Conservation (phyloP, 139 green algal species). For the Desmodesmus armatus region DNA sequence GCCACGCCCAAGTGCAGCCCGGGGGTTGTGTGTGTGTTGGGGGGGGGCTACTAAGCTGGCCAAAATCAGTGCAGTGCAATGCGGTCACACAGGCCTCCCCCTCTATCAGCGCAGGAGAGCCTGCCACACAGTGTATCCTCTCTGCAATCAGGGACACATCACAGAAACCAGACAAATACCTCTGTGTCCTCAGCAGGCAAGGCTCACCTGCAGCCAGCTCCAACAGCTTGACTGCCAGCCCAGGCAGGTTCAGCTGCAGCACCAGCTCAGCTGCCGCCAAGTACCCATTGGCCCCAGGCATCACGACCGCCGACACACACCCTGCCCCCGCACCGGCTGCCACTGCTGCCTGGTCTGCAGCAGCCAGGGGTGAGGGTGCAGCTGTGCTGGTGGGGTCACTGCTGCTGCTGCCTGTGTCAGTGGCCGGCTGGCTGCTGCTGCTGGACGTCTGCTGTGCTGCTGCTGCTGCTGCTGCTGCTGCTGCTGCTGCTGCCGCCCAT, state of each 20-base stretch:
- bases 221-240: not conserved
- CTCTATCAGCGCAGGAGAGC: no score
- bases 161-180: no score
- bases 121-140: no score
- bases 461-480: not conserved
- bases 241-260: slow-evolving; percentile 17
- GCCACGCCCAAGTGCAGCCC: no score
- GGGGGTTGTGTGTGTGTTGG: no score
- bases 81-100: no score
- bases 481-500: not conserved
- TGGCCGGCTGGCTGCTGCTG: no score
- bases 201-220: slow-evolving; percentile 24
- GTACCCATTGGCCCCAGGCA: slow-evolving; percentile 33
- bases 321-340: not conserved
- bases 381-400: not conserved
- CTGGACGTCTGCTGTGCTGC: not conserved
- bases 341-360: not conserved
- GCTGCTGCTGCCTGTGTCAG: no score
- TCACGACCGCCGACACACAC: not conserved
- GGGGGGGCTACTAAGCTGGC: no score
- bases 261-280: slow-evolving; percentile 27
- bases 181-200: not conserved
- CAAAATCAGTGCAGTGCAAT: no score
- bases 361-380: no score
- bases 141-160: no score